phyloP scores from a whole-genome alignment of 805 yeast species.

The Ogataea populi-albae region DNA sequence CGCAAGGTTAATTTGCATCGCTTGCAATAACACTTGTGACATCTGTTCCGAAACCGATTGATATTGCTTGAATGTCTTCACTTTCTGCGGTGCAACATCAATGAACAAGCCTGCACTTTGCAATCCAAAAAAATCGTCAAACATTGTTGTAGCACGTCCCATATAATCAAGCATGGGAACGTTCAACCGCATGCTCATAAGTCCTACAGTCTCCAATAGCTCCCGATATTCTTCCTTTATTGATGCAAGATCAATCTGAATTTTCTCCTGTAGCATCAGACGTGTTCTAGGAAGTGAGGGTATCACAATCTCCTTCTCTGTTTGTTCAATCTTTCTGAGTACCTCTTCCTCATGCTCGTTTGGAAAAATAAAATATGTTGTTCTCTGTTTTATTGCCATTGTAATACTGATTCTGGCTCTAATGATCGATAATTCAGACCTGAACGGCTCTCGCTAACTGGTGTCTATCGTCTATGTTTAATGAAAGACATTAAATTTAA shows the following conservation, averaged over 20 bases:
- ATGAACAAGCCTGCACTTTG: conserved; percentile 20
- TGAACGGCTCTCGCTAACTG: too few relatives aligned
- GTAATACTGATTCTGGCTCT: too few relatives aligned
- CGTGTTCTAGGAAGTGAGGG: conserved; percentile 18
- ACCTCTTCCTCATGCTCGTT: conserved; percentile 10
- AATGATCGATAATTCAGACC: too few relatives aligned
- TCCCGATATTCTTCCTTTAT: conserved; percentile 6
- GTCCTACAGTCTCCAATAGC: conserved; percentile 10
- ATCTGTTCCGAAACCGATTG: conserved; percentile 13
- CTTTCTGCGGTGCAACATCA: conserved; percentile 31
- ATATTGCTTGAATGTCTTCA: conserved; percentile 22
- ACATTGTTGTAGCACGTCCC: conserved; percentile 18
- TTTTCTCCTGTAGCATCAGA: conserved; percentile 19
- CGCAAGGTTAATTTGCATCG: conserved; percentile 6
- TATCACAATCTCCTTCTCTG: conserved; percentile 9
- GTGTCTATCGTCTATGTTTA: too few relatives aligned
- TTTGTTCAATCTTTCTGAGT: conserved; percentile 18
- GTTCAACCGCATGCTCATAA: conserved; percentile 12
- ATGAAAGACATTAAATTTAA: too few relatives aligned
- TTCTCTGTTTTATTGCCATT: conserved; percentile 18
- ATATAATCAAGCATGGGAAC: conserved; percentile 1
- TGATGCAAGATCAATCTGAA: conserved; percentile 11
- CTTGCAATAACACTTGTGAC: conserved; percentile 9
- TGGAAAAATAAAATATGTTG: conserved; percentile 21
- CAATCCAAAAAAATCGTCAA: conserved; percentile 16